Percentiles rank a stretch among this genome's conserved stretches.
Conservation (phyloP, 2,329 filamentous ascomycete species). For the Scortechinia acanthostroma region DNA sequence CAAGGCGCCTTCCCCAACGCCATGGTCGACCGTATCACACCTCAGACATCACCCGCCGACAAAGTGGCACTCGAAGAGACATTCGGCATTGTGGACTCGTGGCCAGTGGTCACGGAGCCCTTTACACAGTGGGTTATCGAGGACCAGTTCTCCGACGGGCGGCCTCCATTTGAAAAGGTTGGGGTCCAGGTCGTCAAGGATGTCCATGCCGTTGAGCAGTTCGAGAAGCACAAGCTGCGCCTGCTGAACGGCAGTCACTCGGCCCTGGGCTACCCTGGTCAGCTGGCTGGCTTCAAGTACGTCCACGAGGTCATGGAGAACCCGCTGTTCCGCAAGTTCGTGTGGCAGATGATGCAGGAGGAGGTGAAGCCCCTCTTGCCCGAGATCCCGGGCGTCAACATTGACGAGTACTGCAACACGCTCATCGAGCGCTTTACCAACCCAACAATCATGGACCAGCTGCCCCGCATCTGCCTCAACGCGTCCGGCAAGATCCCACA, state of each 20-base stretch:
- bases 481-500: conserved; percentile 45
- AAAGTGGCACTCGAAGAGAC: conserved; percentile 30
- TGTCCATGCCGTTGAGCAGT: conserved; percentile 42
- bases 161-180: conserved; percentile 40
- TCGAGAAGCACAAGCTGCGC: conserved; percentile 47
- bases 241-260: conserved; percentile 44
- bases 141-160: conserved; percentile 40
- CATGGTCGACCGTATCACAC: conserved; percentile 48
- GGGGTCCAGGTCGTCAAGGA: conserved; percentile 41
- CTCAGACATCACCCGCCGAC: conserved; percentile 35
- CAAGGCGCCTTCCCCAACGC: conserved; percentile 41
- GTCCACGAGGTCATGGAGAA: conserved; percentile 44
- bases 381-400: conserved; percentile 37
- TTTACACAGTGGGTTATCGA: conserved; percentile 49
- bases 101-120: conserved; percentile 46
- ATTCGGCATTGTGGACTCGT: conserved; percentile 38
- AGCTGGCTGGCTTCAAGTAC: conserved; percentile 41
- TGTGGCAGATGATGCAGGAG: conserved; percentile 45
- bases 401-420: conserved; percentile 41
- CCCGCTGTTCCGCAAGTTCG: conserved; percentile 33
- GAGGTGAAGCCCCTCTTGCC: conserved; percentile 44
- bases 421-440: conserved; percentile 46
- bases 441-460: conserved; percentile 45
- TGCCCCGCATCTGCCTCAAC: conserved; percentile 39
- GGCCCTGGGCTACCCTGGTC: conserved; percentile 39